A percentile compares a stretch with the other conserved stretches of the same genome.
Conservation (phyloP, 2,329 filamentous ascomycete species). For the Aspergillus costaricaensis region DNA sequence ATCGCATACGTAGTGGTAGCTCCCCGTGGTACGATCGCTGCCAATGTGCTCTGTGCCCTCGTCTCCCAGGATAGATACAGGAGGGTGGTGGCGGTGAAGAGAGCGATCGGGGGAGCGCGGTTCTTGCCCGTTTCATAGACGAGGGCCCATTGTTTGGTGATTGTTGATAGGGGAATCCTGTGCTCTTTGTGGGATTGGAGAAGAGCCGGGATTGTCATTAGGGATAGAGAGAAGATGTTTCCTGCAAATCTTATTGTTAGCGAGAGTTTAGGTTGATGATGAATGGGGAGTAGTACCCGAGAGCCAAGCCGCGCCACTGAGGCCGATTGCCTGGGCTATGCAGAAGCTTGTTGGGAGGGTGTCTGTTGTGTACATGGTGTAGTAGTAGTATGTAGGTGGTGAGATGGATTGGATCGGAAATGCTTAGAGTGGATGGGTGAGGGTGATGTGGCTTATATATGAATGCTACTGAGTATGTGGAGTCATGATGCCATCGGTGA, state of each 20-base stretch:
- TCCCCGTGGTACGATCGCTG: constrained; percentile 14
- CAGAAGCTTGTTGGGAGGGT: constrained; percentile 25
- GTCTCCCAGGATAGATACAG: constrained; percentile 34
- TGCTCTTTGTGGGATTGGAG: constrained; percentile 20
- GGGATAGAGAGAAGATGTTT: constrained; percentile 31
- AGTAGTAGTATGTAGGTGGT: not conserved
- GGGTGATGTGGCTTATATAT: constrained; percentile 1
- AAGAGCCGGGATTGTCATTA: constrained; percentile 28
- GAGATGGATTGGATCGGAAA: not conserved
- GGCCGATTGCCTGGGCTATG: constrained; percentile 30
- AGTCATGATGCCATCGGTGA: constrained; percentile 12
- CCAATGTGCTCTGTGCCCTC: constrained; percentile 17
- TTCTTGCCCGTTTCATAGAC: constrained; percentile 26
- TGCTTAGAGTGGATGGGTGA: not conserved
- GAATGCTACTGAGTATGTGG: too few relatives aligned
- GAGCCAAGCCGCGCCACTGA: constrained; percentile 34
- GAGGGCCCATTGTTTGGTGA: constrained; percentile 22
- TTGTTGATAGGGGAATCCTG: constrained; percentile 7
- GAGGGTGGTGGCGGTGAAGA: constrained; percentile 23
- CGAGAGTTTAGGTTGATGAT: not conserved
- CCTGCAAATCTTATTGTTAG: constrained; percentile 16
- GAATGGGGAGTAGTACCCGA: constrained; percentile 23
- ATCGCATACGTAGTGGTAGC: constrained; percentile 25
- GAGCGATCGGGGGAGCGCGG: constrained; percentile 31
- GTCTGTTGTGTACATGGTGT: constrained; percentile 15